Evolutionary conservation across 331 rosid species (phyloP).

Genomic region (Acacia pycnantha): DNA sequence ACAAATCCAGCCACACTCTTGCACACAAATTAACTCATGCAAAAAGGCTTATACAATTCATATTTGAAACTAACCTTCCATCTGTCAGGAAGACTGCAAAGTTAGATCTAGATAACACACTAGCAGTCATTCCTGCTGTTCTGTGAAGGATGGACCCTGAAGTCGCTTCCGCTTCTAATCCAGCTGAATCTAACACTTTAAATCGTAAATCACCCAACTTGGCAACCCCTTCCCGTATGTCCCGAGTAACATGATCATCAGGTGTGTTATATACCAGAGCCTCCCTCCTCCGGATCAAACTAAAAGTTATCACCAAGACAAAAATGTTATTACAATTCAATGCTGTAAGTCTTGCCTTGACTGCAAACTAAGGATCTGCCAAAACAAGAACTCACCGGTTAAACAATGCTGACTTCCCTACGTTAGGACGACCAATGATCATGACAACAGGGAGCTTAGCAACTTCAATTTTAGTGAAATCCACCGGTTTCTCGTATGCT

Average conservation of each 20-base stretch:
- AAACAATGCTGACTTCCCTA: conserved; percentile 74
- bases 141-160: conserved; percentile 86
- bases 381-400: conserved; percentile 48
- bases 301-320: conserved; percentile 18
- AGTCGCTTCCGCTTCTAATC: conserved; percentile 72
- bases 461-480: conserved; percentile 58
- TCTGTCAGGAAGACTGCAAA: conserved; percentile 80
- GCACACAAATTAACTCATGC: not conserved
- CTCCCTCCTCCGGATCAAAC: conserved; percentile 84
- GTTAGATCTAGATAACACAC: conserved; percentile 61
- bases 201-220: conserved; percentile 84
- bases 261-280: conserved; percentile 96
- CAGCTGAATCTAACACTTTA: conserved; percentile 91
- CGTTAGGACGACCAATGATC: conserved; percentile 74
- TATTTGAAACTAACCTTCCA: conserved; percentile 53
- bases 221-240: conserved; percentile 87
- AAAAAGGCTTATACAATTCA: not conserved
- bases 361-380: not conserved
- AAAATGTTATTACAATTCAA: not conserved
- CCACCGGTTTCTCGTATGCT: conserved; percentile 39
- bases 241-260: conserved; percentile 90
- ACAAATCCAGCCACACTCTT: not conserved
- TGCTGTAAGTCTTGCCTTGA: not conserved
- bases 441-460: conserved; percentile 61
- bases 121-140: conserved; percentile 82